Conservation (phyloP, 768 basidiomycete species). For the Butyriboletus loyo region DNA sequence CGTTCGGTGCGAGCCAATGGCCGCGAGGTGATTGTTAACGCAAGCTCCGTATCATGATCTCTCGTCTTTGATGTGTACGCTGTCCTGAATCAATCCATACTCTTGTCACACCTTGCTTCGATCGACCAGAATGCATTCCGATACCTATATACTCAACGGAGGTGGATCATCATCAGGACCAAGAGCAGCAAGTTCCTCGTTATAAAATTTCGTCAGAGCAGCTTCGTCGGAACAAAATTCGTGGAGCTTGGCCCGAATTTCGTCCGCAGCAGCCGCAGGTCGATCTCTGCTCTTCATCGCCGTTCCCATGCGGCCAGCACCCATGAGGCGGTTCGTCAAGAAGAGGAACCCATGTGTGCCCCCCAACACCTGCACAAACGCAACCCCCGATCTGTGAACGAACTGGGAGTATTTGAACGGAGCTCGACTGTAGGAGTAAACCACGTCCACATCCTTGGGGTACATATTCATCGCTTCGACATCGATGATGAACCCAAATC, state of each 20-base stretch:
- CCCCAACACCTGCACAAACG: constrained; percentile 85
- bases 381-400: constrained; percentile 85
- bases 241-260: constrained; percentile 56
- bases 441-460: constrained; percentile 76
- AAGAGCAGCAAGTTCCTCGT: constrained; percentile 59
- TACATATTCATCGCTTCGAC: constrained; percentile 78
- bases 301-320: constrained; percentile 59
- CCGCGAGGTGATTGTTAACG: constrained; percentile 62
- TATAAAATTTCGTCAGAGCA: constrained; percentile 64
- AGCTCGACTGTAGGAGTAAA: constrained; percentile 84
- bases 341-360: constrained; percentile 81
- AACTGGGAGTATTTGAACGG: constrained; percentile 85
- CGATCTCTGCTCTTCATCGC: constrained; percentile 53
- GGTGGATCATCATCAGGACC: constrained; percentile 40
- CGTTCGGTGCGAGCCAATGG: constrained; percentile 71
- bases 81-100: not conserved
- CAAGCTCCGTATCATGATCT: constrained; percentile 35
- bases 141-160: constrained; percentile 42
- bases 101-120: constrained; percentile 8
- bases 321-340: constrained; percentile 84
- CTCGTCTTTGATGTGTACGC: constrained; percentile 5
- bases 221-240: constrained; percentile 62
- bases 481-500: constrained; percentile 80
- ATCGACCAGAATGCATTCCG: constrained; percentile 8
- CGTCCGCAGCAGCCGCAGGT: constrained; percentile 57